Percentiles rank a stretch among this genome's conserved stretches.
Conservation (phyloP, 2,329 filamentous ascomycete genomes). For the Colletotrichum lupini region DNA sequence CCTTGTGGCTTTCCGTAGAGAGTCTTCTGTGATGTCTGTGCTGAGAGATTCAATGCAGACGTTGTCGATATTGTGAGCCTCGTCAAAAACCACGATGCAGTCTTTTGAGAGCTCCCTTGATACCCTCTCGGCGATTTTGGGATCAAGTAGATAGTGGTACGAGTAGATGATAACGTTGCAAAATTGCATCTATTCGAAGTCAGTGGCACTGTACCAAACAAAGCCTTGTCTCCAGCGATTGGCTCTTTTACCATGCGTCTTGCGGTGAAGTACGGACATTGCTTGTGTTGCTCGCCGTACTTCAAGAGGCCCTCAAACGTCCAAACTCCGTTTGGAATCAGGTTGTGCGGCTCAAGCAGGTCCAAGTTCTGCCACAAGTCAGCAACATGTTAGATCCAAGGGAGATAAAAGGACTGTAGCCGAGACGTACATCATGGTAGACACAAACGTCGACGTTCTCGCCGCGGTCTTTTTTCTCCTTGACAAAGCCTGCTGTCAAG, state of each 20-base stretch:
- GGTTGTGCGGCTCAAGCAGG: constrained; percentile 91
- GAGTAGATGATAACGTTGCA: constrained; percentile 99
- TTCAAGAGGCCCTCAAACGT: constrained; percentile 88
- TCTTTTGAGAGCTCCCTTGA: constrained; percentile 97
- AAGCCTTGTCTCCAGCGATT: not conserved
- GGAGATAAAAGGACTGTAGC: not conserved
- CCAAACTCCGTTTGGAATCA: constrained; percentile 95
- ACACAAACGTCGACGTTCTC: constrained; percentile 95
- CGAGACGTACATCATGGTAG: constrained; percentile 82
- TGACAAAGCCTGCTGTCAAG: constrained; percentile 95
- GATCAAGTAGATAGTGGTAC: constrained; percentile 97
- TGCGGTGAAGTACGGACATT: constrained; percentile 97
- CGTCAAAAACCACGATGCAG: constrained; percentile 98
- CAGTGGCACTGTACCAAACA: constrained; percentile 4
- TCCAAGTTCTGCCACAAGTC: constrained; percentile 78
- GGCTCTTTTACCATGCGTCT: constrained; percentile 79
- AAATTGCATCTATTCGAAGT: constrained; percentile 81
- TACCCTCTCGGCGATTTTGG: constrained; percentile 95
- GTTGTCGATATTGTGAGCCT: constrained; percentile 99
- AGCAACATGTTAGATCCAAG: not conserved
- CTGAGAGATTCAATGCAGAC: constrained; percentile 98
- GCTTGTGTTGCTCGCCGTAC: constrained; percentile 95
- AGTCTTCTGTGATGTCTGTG: constrained; percentile 96
- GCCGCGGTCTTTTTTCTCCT: constrained; percentile 95
- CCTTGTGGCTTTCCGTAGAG: constrained; percentile 87